A percentile compares a stretch with the other conserved stretches of the same genome.
Evolutionary conservation across 768 basidiomycete genomes (phyloP).

Genomic region (Boletus tylopilopsis): DNA sequence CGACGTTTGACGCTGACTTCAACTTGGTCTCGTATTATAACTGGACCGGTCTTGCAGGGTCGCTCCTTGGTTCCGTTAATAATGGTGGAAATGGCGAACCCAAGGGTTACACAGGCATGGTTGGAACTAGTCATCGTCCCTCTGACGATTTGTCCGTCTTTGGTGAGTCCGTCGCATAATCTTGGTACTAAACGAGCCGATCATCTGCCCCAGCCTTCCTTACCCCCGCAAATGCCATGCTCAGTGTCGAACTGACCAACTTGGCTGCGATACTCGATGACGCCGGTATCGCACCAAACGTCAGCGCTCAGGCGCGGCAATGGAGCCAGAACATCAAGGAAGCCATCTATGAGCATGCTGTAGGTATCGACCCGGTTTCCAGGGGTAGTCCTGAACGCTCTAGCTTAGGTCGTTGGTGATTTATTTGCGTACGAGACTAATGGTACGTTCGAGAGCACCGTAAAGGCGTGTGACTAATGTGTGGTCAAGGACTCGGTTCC

Average conservation of each 20-base stretch:
- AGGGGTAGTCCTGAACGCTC: neutral
- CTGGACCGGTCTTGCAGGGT: slow-evolving; percentile 69
- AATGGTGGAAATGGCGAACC: slow-evolving; percentile 76
- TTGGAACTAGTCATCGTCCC: slow-evolving; percentile 74
- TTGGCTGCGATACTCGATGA: slow-evolving; percentile 58
- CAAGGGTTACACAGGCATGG: slow-evolving; percentile 66
- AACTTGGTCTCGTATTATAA: slow-evolving; percentile 77
- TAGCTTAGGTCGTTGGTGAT: slow-evolving; percentile 51
- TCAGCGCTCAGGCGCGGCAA: slow-evolving; percentile 49
- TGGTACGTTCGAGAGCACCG: slow-evolving; percentile 35
- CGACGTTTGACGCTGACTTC: slow-evolving; percentile 64
- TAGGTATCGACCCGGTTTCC: slow-evolving; percentile 24
- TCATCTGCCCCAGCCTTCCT: slow-evolving; percentile 55
- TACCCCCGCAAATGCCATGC: slow-evolving; percentile 79
- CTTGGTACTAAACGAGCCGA: neutral
- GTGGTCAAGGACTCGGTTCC: slow-evolving; percentile 53
- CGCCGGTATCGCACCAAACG: slow-evolving; percentile 42
- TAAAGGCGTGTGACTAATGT: neutral
- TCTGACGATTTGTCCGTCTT: slow-evolving; percentile 71
- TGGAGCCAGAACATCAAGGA: slow-evolving; percentile 57
- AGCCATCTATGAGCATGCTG: slow-evolving; percentile 62
- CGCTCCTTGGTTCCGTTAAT: slow-evolving; percentile 55
- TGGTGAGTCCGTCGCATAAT: slow-evolving; percentile 35
- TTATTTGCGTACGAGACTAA: slow-evolving; percentile 79
- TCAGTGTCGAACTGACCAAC: slow-evolving; percentile 66